phyloP scores from a whole-genome alignment of 139 green algal species.

The Coccomyxa sp. region DNA sequence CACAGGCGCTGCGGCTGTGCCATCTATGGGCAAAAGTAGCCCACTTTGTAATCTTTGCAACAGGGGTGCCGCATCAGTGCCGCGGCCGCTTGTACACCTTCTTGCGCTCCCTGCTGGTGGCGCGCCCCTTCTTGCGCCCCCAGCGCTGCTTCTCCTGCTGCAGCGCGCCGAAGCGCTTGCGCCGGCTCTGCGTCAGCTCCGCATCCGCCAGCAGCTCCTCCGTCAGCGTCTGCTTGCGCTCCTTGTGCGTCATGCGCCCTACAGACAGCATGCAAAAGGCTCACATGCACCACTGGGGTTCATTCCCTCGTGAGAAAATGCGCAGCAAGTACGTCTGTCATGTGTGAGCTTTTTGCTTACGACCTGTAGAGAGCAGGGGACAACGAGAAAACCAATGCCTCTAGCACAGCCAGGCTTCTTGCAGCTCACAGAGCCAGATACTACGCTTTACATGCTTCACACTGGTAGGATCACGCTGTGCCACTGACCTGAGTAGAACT shows the following conservation, averaged over 20 bases:
- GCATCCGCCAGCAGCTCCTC: conserved; percentile 67
- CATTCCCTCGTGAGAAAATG: too few species aligned
- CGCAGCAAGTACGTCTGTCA: too few species aligned
- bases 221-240: conserved; percentile 62
- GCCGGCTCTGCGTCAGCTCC: conserved; percentile 40
- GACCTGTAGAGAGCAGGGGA: too few species aligned
- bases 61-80: too few species aligned
- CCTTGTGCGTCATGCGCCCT: conserved; percentile 57
- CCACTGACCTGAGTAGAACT: conserved; percentile 41
- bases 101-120: background rate
- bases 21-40: too few species aligned
- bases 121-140: conserved; percentile 9
- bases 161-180: conserved; percentile 48
- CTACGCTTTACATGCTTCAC: background rate
- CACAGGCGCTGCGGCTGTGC: too few species aligned
- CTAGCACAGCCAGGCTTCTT: background rate
- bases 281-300: too few species aligned
- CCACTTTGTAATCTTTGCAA: too few species aligned
- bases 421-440: background rate
- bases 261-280: background rate
- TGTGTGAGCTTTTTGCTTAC: too few species aligned
- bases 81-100: background rate
- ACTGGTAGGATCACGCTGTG: too few species aligned
- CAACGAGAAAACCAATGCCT: background rate
- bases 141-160: conserved; percentile 43